These are phyloP conservation scores for Ceratocystiopsis brevicomis DNA, from an alignment of 2,329 filamentous ascomycete species.

Conservation along the genomic window DNA sequence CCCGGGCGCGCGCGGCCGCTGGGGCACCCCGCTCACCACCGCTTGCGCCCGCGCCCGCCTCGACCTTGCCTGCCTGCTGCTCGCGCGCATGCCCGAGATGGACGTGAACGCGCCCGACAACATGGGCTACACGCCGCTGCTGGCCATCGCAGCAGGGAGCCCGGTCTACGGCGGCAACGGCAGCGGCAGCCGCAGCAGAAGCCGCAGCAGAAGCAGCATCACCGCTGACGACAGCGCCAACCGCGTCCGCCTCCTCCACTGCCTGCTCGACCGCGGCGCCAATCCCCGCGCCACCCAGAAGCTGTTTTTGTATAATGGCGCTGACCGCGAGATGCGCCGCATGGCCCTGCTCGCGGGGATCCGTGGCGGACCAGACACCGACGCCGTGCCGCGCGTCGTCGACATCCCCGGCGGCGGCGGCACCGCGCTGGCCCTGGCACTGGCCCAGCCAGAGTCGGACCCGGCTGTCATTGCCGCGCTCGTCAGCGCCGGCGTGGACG, in stretches of 20 bases:
- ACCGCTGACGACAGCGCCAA: not conserved
- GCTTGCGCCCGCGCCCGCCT: conserved; percentile 1
- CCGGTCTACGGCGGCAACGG: not conserved
- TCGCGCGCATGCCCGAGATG: not conserved
- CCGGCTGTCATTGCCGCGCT: not conserved
- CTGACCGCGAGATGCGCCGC: too few species aligned
- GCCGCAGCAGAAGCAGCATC: not conserved
- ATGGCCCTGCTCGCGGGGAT: too few species aligned
- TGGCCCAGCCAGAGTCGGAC: not conserved
- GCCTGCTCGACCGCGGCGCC: not conserved
- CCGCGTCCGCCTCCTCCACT: not conserved
- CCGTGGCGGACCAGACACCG: too few species aligned
- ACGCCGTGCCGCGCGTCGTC: not conserved
- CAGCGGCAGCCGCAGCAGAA: not conserved
- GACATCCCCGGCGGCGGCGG: not conserved
- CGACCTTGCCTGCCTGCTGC: conserved; percentile 1
- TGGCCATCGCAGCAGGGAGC: not conserved
- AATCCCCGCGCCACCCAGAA: not conserved
- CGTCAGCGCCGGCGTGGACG: conserved; percentile 1
- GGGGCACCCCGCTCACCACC: conserved; percentile 1
- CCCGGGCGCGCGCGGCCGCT: not conserved
- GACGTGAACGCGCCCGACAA: conserved; percentile 2
- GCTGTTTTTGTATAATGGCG: too few species aligned
- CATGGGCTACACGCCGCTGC: not conserved
- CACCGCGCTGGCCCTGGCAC: conserved; percentile 1